Evolutionary conservation across 116 monocot species (phyloP), one percentile per base, ranked within the genome.

Genomic region (Zostera marina): DNA sequence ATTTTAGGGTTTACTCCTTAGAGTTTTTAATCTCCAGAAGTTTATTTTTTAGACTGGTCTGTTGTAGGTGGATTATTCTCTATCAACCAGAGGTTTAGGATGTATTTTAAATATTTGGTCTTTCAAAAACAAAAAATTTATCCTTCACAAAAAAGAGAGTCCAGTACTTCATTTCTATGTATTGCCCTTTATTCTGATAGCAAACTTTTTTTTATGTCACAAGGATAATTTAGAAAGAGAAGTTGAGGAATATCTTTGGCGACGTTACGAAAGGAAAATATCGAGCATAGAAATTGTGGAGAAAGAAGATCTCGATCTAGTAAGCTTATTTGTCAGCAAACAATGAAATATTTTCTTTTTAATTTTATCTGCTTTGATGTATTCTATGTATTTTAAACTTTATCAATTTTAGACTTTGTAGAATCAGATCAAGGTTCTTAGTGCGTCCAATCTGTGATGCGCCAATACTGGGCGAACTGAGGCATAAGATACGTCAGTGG

Each of bases 301-400:
- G 9, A 96, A 96, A 66, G 94, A 96, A 64, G 94, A 96, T 70
- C 54, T 96, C n/a, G 73, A 82, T 77, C 62, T 96, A 44, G 93
- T 93, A 75, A 68, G 84, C 5, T 73, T 11, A 14, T 45, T 25
- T 22, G 49, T 0, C 16, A 17, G 9, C 42, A 11, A 41, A 12
- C 26, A 43, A 5, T 59, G 16, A 43, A 22, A 12, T 11, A 7
- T 17, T 20, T 59, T 20, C 15, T 22, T 19, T 59, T 11, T 44
- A 44, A 8, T 59, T 21, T 59, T 21, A 16, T 10, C n/a, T n/a
- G n/a, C n/a, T n/a, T n/a, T n/a, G n/a, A n/a, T 51, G 13, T 51
- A 19, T 51, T 51, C 51, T 7, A 21, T 51, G 51, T 1, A 51
- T 19, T 16, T 51, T 9, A 51, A 8, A 16, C 2, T 13, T 46